Conservation (phyloP, 805 yeast genomes). For the Candida fluviatilis region DNA sequence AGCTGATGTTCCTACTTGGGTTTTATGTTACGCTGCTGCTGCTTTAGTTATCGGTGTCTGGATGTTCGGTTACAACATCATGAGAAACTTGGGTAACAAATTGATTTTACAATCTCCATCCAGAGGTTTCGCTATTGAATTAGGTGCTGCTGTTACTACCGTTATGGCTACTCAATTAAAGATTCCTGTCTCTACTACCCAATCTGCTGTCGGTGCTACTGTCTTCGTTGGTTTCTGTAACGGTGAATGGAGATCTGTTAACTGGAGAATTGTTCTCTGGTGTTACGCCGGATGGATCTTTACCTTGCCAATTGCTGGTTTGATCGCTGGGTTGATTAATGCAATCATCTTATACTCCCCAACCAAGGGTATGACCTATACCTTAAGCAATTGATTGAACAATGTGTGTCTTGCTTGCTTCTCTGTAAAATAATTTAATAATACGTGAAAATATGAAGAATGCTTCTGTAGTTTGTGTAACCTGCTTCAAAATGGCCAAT, state of each 20-base stretch:
- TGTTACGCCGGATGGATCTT: slow-evolving; percentile 69
- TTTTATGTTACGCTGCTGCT: slow-evolving; percentile 62
- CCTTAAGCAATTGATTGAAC: slow-evolving; percentile 3
- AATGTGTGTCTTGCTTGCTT: neutral
- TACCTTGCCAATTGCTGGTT: slow-evolving; percentile 71
- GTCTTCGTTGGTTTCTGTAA: slow-evolving; percentile 74
- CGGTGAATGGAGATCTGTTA: slow-evolving; percentile 56
- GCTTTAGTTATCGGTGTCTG: slow-evolving; percentile 65
- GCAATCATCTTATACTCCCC: slow-evolving; percentile 68
- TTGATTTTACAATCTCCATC: slow-evolving; percentile 74
- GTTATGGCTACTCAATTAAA: slow-evolving; percentile 70
- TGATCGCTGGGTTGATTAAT: slow-evolving; percentile 62
- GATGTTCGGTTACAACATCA: slow-evolving; percentile 69
- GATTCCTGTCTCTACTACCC: slow-evolving; percentile 76
- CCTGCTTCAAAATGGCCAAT: neutral
- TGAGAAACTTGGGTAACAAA: slow-evolving; percentile 69
- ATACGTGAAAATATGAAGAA: too few relatives aligned
- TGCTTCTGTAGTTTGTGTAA: neutral
- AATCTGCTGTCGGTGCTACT: slow-evolving; percentile 74
- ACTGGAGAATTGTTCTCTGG: slow-evolving; percentile 76
- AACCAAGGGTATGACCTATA: slow-evolving; percentile 27
- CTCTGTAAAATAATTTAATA: slow-evolving; percentile 1
- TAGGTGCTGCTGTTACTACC: slow-evolving; percentile 74
- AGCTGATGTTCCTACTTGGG: slow-evolving; percentile 67
- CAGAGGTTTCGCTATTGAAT: slow-evolving; percentile 71